Evolutionary conservation across 129 eudicot species (phyloP), one percentile per base, ranked within the genome.

Genomic region (Pulicaria dysenterica): DNA sequence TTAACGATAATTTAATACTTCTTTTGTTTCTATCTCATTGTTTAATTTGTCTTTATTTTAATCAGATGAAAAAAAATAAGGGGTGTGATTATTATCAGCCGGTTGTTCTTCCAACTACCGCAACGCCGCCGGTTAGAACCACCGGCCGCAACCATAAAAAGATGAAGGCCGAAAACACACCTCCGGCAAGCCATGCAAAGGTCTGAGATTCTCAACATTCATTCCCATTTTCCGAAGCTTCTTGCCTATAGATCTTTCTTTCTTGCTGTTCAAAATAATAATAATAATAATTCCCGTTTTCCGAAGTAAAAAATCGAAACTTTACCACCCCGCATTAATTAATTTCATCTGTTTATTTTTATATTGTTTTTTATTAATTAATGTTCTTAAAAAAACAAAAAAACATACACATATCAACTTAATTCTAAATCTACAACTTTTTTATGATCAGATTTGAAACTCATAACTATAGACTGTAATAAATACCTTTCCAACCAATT

Each of bases 131-230:
- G 80, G 63, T 15, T 36, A 85, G 69, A 40, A 74, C 48, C 50
- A 75, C 53, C 76, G 74, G 81, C 12, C 82, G 79, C 60, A 53
- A 73, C 59, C 67, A 75, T 84, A 85, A 82, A 77, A 69, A 72
- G 43, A 73, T 56, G 57, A 80, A 69, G 81, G 64, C 74, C 4
- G 84, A 77, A 14, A 72, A 62, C 56, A 37, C 82, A 5, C 62
- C 77, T 40, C 85, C 72, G 73, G 68, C 71, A 53, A 83, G 83
- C 81, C 97, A 91, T 87, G 89, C 97, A 87, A 91, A 85, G 97
- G 97, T 91, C 77, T 72, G 39, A 74, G 44, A 71, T 42, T 42
- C 36, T 58, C 14, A 44, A 39, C 68, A 16, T 16, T 60, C 36
- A 12, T 69, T 16, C 6, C 51, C 46, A 56, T 75, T 12, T 53